Evolutionary conservation across 169 alveolate species (phyloP).

Genomic region (Besnoitia besnoiti): DNA sequence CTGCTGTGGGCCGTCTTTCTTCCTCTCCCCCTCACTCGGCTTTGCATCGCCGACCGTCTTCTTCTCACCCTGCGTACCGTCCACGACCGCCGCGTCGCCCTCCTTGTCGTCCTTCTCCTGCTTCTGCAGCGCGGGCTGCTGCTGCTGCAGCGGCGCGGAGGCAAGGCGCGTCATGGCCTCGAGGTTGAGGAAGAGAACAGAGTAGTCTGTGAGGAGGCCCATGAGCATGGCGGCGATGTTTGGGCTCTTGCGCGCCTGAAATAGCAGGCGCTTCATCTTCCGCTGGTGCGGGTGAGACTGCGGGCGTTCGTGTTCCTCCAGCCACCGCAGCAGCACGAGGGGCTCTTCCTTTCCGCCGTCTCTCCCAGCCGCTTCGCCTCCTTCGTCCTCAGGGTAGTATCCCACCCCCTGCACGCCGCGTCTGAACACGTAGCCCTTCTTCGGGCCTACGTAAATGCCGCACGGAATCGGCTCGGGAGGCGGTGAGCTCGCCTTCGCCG

Average conservation of each 20-base stretch:
- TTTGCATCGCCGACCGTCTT: not conserved
- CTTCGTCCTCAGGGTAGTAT: conserved; percentile 27
- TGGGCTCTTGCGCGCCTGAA: conserved; percentile 54
- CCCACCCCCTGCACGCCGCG: conserved; percentile 52
- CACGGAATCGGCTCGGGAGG: conserved; percentile 54
- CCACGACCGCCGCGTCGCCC: not conserved
- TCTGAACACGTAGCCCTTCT: conserved; percentile 44
- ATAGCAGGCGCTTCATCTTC: conserved; percentile 53
- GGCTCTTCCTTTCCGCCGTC: not conserved
- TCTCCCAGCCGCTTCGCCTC: not conserved
- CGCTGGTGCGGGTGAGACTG: conserved; percentile 52
- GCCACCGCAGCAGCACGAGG: conserved; percentile 57
- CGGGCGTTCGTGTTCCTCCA: conserved; percentile 48
- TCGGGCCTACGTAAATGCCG: conserved; percentile 60
- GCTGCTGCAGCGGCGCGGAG: conserved; percentile 42
- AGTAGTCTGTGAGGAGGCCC: conserved; percentile 44
- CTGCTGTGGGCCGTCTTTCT: not conserved
- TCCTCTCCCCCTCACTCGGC: not conserved
- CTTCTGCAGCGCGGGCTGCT: not conserved
- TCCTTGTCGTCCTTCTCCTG: not conserved
- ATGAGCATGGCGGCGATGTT: conserved; percentile 34
- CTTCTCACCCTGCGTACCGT: no score
- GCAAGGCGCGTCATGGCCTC: conserved; percentile 37
- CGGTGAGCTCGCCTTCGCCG: not conserved
- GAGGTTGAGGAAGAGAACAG: conserved; percentile 43